Percentiles rank a stretch among this genome's conserved stretches.
Conservation (phyloP, 1,284 basidiomycete species). For the Puccinia coronata region DNA sequence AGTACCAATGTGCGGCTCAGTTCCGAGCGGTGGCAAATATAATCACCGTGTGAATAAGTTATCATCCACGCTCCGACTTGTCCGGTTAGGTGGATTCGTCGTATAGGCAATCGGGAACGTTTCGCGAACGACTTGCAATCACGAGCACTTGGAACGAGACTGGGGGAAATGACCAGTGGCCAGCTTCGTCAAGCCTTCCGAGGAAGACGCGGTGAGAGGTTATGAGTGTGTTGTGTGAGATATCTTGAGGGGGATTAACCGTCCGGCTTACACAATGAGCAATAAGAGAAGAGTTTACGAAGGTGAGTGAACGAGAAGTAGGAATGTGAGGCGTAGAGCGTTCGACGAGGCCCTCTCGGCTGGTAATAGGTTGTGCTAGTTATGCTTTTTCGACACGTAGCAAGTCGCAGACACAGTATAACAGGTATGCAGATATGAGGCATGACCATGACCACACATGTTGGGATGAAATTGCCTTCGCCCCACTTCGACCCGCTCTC, state of each 20-base stretch:
- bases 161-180: background rate
- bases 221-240: background rate
- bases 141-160: background rate
- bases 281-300: background rate
- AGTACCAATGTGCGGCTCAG: background rate
- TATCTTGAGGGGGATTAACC: background rate
- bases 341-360: background rate
- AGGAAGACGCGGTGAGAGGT: background rate
- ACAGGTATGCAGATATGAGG: constrained; percentile 8
- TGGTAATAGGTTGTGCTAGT: too few relatives aligned
- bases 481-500: constrained; percentile 14
- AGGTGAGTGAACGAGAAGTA: background rate
- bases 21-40: constrained; percentile 17
- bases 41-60: constrained; percentile 9
- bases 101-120: background rate
- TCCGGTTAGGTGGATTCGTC: background rate
- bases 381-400: constrained; percentile 30
- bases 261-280: background rate
- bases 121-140: constrained; percentile 4
- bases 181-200: background rate
- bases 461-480: constrained; percentile 21
- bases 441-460: constrained; percentile 8
- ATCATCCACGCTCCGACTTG: constrained; percentile 15
- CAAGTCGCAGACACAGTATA: constrained; percentile 19
- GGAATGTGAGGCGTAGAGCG: background rate